Conservation (phyloP, 2,329 filamentous ascomycete species). For the Arthrobotrys megalospora region DNA sequence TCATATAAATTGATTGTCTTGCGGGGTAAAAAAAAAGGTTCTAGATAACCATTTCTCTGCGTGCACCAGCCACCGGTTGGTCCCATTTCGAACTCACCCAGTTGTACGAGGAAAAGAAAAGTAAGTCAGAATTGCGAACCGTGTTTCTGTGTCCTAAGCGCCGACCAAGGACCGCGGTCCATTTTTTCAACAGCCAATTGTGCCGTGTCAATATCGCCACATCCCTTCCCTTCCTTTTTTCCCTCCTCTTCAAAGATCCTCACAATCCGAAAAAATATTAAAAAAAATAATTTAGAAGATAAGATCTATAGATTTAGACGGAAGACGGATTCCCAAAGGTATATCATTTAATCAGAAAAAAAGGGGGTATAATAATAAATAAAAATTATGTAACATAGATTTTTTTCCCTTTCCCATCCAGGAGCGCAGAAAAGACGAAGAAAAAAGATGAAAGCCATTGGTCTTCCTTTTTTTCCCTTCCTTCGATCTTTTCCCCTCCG, state of each 20-base stretch:
- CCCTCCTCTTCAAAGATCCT: neutral
- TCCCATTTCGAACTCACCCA: too few relatives aligned
- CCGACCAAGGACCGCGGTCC: neutral
- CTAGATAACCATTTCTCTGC: too few relatives aligned
- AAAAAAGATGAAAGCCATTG: slow-evolving; percentile 41
- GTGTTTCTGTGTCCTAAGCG: neutral
- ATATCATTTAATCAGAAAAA: slow-evolving; percentile 7
- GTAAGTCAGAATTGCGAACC: too few relatives aligned
- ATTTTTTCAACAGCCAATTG: neutral
- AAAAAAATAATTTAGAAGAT: neutral
- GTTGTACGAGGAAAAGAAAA: too few relatives aligned
- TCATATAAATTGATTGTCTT: too few relatives aligned
- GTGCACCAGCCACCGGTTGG: too few relatives aligned
- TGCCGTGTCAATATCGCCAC: neutral
- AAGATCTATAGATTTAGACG: neutral
- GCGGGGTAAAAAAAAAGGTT: too few relatives aligned
- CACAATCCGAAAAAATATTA: too few relatives aligned
- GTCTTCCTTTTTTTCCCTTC: slow-evolving; percentile 4
- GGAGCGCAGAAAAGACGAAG: slow-evolving; percentile 27
- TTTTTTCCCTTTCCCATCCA: slow-evolving; percentile 3
- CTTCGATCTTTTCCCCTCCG: neutral
- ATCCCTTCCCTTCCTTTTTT: neutral
- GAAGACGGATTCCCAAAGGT: neutral
- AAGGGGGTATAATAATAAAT: slow-evolving; percentile 56
- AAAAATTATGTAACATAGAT: slow-evolving; percentile 42